Evolutionary conservation across 352 stramenopile genomes (phyloP).

Genomic region (Pythium biforme): DNA sequence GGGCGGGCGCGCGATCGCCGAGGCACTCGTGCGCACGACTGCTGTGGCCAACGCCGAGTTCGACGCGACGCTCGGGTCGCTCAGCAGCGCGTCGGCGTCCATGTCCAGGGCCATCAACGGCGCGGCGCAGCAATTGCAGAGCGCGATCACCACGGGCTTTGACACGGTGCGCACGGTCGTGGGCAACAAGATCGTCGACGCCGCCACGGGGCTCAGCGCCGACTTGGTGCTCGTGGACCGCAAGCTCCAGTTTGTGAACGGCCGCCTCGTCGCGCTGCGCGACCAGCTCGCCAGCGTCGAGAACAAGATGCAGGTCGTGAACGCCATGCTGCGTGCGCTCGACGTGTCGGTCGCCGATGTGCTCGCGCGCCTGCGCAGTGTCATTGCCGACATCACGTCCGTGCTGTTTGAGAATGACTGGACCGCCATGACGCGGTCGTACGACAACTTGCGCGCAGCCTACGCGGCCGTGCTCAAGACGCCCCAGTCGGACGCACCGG

Average conservation of each 20-base stretch:
- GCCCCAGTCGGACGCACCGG: background rate
- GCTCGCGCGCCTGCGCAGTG: background rate
- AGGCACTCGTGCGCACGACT: background rate
- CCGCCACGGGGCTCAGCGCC: constrained; percentile 1
- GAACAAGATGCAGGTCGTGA: constrained; percentile 9
- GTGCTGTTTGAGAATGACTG: constrained; percentile 7
- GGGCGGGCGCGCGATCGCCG: background rate
- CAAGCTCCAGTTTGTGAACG: constrained; percentile 9
- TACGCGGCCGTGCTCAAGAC: background rate
- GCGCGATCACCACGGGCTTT: background rate
- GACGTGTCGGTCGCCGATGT: constrained; percentile 1
- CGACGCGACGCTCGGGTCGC: background rate
- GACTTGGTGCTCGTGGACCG: constrained; percentile 3
- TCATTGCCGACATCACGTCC: background rate
- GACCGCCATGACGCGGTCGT: background rate
- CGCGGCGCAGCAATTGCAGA: background rate
- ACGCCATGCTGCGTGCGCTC: background rate
- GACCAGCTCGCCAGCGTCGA: constrained; percentile 7
- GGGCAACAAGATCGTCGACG: constrained; percentile 2
- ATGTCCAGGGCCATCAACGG: background rate
- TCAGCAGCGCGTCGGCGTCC: background rate
- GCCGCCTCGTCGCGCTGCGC: background rate
- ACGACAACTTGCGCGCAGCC: background rate
- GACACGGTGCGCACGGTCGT: background rate
- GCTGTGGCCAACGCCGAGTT: constrained; percentile 6